A percentile compares a stretch with the other conserved stretches of the same genome.
Evolutionary conservation across 2,329 filamentous ascomycete species (phyloP).

Genomic region (Xylariaceae sp.): DNA sequence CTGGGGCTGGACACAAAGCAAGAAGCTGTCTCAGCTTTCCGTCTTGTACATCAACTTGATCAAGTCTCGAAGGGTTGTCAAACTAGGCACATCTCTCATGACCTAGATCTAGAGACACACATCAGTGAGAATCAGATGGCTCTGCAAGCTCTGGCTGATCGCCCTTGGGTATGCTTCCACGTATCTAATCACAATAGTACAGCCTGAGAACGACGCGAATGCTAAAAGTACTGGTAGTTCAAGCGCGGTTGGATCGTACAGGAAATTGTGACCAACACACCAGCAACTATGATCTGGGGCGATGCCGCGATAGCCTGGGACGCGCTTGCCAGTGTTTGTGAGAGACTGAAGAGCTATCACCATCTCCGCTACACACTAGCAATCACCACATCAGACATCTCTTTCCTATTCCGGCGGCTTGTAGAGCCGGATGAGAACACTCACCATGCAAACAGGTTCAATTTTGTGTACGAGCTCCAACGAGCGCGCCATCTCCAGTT

Average conservation of each 20-base stretch:
- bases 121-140: not conserved
- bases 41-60: not conserved
- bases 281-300: slow-evolving; percentile 2
- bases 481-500: not conserved
- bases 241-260: slow-evolving; percentile 4
- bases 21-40: not conserved
- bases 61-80: too few relatives aligned
- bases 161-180: not conserved
- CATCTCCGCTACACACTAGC: not conserved
- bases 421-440: not conserved
- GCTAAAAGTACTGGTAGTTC: not conserved
- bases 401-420: slow-evolving; percentile 4
- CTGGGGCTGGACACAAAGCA: not conserved
- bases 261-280: not conserved
- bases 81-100: too few relatives aligned
- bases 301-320: not conserved
- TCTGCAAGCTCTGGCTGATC: not conserved
- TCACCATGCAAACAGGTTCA: slow-evolving; percentile 2
- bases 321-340: not conserved
- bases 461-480: slow-evolving; percentile 4
- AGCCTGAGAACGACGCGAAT: not conserved
- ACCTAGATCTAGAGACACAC: not conserved
- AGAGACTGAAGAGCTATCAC: not conserved
- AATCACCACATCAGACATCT: not conserved
- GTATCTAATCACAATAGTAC: too few relatives aligned